Base-by-base conservation (phyloP, 2,329 filamentous ascomycete genomes). In the Hypoxylon sp. region DNA sequence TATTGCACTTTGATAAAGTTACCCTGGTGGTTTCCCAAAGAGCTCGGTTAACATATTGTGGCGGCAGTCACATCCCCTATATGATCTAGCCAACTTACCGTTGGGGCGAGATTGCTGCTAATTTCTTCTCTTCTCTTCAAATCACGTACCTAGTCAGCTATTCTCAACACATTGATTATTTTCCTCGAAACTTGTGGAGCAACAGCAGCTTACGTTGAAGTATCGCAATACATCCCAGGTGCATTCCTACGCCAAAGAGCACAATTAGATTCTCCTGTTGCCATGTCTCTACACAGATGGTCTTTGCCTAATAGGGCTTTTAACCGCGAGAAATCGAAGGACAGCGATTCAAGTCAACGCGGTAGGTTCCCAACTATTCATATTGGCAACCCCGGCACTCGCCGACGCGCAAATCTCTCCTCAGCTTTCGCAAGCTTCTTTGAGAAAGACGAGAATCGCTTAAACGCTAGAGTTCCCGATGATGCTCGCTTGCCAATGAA, bases 211-310 rank as follows among this genome's bases (percentile, higher is more conserved):
- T 65, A 56, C 47, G 17, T 60, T 54, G 24, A 52, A 67, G 19
- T 48, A 65, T 52, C 21, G 11, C 19, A 57, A 47, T 52, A 65
- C 50, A 19, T n/a, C 8, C 63, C 62, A 64, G 21, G 50, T 62
- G 48, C 29, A 72, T 69, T 62, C 37, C 52, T 68, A 69, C 56
- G 24, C 58, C 17, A 37, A 59, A 52, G 24, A 71, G 35, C 35
- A 53, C 57, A 51, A n/a, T 65, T 62, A 69, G 10, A n/a, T 19
- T 31, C 47, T 29, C 48, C 37, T 58, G 59, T 57, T 61, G 37
- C 51, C 24, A 73, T 73, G 72, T 72, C 72, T 55, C 21, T 72
- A 17, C 51, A 64, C 19, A 67, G 70, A 47, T 71, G 70, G 70
- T 68, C 72, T 37, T 52, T 72, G 32, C 67, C 72, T 17, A 68